Evolutionary conservation across 1,139 yeast species (phyloP), one percentile per base, ranked within the genome.

Genomic region (Magnusiomyces paraingens): DNA sequence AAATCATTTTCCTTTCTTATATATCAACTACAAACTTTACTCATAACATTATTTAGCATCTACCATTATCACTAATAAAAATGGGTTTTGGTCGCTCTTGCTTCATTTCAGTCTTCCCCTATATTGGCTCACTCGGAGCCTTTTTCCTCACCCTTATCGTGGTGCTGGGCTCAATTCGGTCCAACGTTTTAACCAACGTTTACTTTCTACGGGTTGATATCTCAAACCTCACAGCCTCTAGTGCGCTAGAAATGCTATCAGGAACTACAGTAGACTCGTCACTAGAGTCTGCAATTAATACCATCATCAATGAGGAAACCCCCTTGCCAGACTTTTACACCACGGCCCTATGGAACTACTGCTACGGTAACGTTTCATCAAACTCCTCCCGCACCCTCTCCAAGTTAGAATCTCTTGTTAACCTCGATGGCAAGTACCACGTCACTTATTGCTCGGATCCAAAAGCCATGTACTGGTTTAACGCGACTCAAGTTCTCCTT

Each of bases 271-370:
- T 61, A 4, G 59, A 63, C 8, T 49, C 59, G 2, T 49, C 56
- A 5, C n/a, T 59, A 58, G 56, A 58, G 51, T 42, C 53, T 20
- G 58, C 55, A 38, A 55, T 58, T 50, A 45, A 49, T 21, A 46
- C 57, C 14, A 47, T 58, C 12, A 57, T 62, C 35, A 54, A 62
- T 5, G 69, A 66, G 43, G 32, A 26, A 26, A 64, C 81, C 47
- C 87, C 88, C 0, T 69, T 85, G 36, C 72, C 86, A 5, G 81
- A 81, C 50, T 79, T 81, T 29, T 85, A 84, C 65, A 75, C 83
- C 15, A 71, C 84, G 44, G 82, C 89, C 49, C 75, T 78, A 65
- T 85, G 90, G 82, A 91, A 90, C 36, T 86, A 84, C 70, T 86
- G 95, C 68, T 73, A 77, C 61, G 93, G 91, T 22, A n/a, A 55